A percentile compares a stretch with the other conserved stretches of the same genome.
These are phyloP conservation scores for Adansonia rubrostipa DNA, from an alignment of 441 rosid species.

Conservation along the genomic window DNA sequence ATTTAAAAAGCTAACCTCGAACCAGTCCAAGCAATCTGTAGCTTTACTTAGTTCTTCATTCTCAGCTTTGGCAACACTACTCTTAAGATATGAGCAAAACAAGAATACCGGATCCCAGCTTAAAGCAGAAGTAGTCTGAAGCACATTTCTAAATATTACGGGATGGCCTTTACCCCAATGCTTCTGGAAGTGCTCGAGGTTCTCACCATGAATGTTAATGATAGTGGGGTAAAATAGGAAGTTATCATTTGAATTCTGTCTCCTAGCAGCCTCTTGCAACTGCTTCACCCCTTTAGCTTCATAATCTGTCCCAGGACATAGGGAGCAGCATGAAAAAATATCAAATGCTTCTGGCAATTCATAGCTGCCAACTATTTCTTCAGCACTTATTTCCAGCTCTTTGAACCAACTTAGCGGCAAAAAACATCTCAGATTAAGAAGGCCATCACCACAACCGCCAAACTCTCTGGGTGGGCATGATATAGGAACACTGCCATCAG, in stretches of 20 bases:
- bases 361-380: slow-evolving; percentile 90
- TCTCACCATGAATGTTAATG: slow-evolving; percentile 60
- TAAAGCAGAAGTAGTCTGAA: slow-evolving; percentile 49
- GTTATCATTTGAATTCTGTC: slow-evolving; percentile 72
- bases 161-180: slow-evolving; percentile 99
- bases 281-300: slow-evolving; percentile 50
- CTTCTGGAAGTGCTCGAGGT: slow-evolving; percentile 89
- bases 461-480: slow-evolving; percentile 64
- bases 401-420: slow-evolving; percentile 61
- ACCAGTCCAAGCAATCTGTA: slow-evolving; percentile 71
- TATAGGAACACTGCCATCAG: slow-evolving; percentile 42
- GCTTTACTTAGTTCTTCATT: slow-evolving; percentile 41
- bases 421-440: slow-evolving; percentile 58
- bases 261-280: slow-evolving; percentile 72
- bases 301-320: slow-evolving; percentile 60
- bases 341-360: slow-evolving; percentile 82
- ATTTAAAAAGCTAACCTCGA: slow-evolving; percentile 68
- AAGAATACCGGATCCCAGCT: slow-evolving; percentile 90
- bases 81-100: slow-evolving; percentile 87
- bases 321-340: slow-evolving; percentile 58
- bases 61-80: slow-evolving; percentile 49
- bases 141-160: slow-evolving; percentile 76
- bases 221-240: slow-evolving; percentile 66
- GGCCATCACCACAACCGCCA: slow-evolving; percentile 69
- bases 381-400: slow-evolving; percentile 83